These are phyloP conservation scores for Bromus sterilis DNA, from an alignment of 176 grass and related monocot genomes.

Conservation along the genomic window DNA sequence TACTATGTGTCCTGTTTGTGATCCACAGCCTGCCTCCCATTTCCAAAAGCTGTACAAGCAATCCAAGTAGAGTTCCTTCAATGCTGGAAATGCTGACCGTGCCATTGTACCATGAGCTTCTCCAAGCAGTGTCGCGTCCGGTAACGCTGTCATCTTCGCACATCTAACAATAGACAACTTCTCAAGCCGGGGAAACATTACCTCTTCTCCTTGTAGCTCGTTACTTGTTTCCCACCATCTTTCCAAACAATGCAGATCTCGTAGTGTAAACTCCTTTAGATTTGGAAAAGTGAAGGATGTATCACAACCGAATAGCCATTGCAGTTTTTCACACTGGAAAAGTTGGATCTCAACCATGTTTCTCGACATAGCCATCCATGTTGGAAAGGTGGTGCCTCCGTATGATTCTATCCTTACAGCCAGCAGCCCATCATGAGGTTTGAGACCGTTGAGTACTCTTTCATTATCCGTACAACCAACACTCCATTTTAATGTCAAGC, in stretches of 20 bases:
- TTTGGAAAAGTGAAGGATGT: neutral
- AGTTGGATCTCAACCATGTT: neutral
- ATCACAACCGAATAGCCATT: neutral
- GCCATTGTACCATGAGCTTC: neutral
- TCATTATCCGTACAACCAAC: neutral
- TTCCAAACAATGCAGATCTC: neutral
- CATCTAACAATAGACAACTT: neutral
- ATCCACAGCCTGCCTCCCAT: neutral
- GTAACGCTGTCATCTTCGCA: neutral
- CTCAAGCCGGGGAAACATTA: neutral
- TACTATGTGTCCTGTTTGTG: neutral
- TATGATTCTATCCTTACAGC: neutral
- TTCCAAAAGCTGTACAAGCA: neutral
- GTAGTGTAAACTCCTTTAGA: neutral
- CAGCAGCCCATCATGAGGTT: neutral
- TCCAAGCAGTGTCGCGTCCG: neutral
- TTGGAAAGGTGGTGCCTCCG: neutral
- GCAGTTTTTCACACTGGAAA: neutral
- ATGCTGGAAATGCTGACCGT: neutral
- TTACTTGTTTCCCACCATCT: neutral
- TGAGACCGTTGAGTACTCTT: neutral
- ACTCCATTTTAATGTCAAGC: neutral
- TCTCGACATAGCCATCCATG: neutral
- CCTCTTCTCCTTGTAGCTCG: neutral
- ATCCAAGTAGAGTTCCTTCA: neutral